Conservation (phyloP, 208 protist genomes). For the Leptomonas pyrrhocoris region DNA sequence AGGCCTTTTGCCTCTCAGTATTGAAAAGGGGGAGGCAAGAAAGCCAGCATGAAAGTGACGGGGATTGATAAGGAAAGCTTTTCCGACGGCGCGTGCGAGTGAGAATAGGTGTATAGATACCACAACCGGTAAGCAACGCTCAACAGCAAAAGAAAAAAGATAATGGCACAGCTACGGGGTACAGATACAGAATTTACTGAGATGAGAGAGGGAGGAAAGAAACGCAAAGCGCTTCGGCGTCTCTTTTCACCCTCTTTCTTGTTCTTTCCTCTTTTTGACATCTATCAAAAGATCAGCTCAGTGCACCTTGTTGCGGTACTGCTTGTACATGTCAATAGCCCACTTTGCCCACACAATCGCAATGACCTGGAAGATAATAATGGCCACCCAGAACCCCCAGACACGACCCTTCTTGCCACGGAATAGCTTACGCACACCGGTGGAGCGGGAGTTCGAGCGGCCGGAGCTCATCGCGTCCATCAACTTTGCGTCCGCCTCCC, state of each 20-base stretch:
- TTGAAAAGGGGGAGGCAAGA: too few relatives aligned
- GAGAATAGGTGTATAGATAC: too few relatives aligned
- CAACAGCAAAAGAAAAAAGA: constrained; percentile 7
- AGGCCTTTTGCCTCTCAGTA: too few relatives aligned
- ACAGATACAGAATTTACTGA: constrained; percentile 16
- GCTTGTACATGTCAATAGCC: constrained; percentile 59
- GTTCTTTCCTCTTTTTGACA: neutral
- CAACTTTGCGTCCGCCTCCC: constrained; percentile 39
- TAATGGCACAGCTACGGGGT: too few relatives aligned
- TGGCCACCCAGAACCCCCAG: constrained; percentile 57
- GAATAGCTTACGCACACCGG: constrained; percentile 14
- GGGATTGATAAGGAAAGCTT: too few relatives aligned
- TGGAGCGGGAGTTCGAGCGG: constrained; percentile 35
- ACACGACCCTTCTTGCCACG: constrained; percentile 12
- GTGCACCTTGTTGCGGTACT: constrained; percentile 20
- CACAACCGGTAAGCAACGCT: too few relatives aligned
- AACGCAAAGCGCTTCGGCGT: too few relatives aligned
- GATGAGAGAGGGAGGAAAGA: too few relatives aligned
- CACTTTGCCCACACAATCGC: constrained; percentile 68
- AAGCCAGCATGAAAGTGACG: too few relatives aligned
- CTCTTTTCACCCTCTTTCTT: too few relatives aligned
- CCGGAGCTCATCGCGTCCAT: constrained; percentile 59
- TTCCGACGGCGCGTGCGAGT: too few relatives aligned
- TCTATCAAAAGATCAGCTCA: constrained; percentile 3
- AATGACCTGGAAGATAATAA: constrained; percentile 65